Evolutionary conservation across 352 stramenopile genomes (phyloP), one percentile per base, ranked within the genome.

Genomic region (Thraustochytrium striatum): DNA sequence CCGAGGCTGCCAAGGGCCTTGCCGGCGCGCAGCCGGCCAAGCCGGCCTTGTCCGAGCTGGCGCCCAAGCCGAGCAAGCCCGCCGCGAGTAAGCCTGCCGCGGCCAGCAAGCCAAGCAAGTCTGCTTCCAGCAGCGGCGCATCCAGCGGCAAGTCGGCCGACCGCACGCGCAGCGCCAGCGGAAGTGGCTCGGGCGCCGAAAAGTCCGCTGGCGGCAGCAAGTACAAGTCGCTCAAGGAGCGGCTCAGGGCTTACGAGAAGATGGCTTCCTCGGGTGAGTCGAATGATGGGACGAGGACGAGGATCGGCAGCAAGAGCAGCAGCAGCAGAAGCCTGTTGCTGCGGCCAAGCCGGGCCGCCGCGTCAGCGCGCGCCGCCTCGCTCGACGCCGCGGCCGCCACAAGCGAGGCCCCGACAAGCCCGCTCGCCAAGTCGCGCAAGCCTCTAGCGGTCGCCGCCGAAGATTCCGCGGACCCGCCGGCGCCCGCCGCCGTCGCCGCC

Each of bases 141-240:
- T n/a, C n/a, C n/a, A n/a, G n/a, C n/a, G n/a, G n/a, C n/a, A n/a
- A 57, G 36, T n/a, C 36, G 33, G 59, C 59, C 41, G 13, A 50
- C 21, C 19, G n/a, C 35, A 32, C 7, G 36, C 59, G 25, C 59
- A 19, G n/a, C 7, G 32, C 25, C 53, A 61, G n/a, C 53, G 53
- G 32, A 32, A 11, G 7, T 19, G 53, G 53, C 53, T 61, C 53
- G 7, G 5, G 53, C 25, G 25, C 53, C 53, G 7, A 32, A 7
- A 13, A 5, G 5, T 47, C 5, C 39, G 39, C 39, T 13, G 39
- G 39, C 39, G 32, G 41, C 36, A 38, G 59, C 65, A 75, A 75
- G 65, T 75, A 75, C 36, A 21, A 43, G 16, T 75, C 65, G 9
- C 52, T 75, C 32, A 75, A 75, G 65, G 39, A 75, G 44, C 65